These are phyloP conservation scores for Smithsoniella earleae DNA, from an alignment of 163 green algal genomes.

Conservation along the genomic window DNA sequence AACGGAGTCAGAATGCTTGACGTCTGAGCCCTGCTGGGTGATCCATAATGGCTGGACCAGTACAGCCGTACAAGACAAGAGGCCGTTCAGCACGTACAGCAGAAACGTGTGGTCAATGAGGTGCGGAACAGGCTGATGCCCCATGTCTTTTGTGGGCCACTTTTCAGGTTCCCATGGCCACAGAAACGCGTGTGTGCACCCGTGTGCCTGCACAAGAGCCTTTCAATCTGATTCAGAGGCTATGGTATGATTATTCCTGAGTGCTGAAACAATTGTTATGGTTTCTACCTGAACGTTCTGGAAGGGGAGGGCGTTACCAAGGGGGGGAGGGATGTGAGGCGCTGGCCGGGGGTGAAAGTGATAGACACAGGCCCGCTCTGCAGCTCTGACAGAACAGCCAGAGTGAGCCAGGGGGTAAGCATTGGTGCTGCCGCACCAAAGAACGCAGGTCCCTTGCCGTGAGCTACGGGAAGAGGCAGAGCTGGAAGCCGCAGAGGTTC, in stretches of 20 bases:
- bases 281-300: neutral
- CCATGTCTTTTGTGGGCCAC: conserved; percentile 23
- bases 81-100: conserved; percentile 69
- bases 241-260: too few species aligned
- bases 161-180: conserved; percentile 66
- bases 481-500: conserved; percentile 55
- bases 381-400: conserved; percentile 58
- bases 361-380: conserved; percentile 45
- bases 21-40: neutral
- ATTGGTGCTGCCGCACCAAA: conserved; percentile 58
- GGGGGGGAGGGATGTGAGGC: conserved; percentile 35
- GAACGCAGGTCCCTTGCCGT: conserved; percentile 48
- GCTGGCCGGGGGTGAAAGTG: conserved; percentile 53
- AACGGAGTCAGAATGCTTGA: neutral
- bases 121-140: conserved; percentile 35
- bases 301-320: neutral
- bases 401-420: conserved; percentile 68
- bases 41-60: conserved; percentile 70
- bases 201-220: conserved; percentile 15
- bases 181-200: conserved; percentile 54
- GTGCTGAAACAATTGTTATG: neutral
- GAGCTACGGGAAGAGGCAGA: conserved; percentile 48
- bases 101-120: conserved; percentile 54
- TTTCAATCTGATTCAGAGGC: too few species aligned
- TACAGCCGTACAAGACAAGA: conserved; percentile 60